phyloP scores from a whole-genome alignment of 2,329 filamentous ascomycete genomes.

The Beauveria brongniartii region DNA sequence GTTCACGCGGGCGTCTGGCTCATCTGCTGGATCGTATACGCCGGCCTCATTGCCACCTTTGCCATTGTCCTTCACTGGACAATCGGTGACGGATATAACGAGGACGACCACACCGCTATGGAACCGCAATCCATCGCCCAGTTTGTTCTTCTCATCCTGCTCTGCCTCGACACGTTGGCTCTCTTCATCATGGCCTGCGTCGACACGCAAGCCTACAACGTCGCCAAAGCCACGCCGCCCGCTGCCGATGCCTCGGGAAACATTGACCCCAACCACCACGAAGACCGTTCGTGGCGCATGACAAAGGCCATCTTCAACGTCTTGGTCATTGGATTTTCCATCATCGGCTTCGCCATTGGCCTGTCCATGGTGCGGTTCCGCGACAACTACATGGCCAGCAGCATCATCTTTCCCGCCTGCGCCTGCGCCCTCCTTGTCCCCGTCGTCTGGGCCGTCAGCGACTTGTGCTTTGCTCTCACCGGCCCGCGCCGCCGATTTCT shows the following conservation, averaged over 20 bases:
- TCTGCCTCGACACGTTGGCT: not conserved
- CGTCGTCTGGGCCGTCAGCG: conserved; percentile 30
- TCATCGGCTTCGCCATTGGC: conserved; percentile 21
- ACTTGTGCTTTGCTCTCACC: conserved; percentile 25
- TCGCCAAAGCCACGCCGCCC: not conserved
- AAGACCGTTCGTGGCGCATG: conserved; percentile 18
- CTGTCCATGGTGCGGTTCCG: conserved; percentile 16
- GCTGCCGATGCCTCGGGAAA: not conserved
- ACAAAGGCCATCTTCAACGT: conserved; percentile 25
- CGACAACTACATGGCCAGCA: not conserved
- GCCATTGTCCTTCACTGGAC: not conserved
- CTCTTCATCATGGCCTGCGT: conserved; percentile 1
- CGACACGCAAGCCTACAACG: conserved; percentile 1
- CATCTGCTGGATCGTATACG: conserved; percentile 5
- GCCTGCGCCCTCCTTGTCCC: conserved; percentile 16
- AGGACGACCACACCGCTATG: not conserved
- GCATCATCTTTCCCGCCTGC: conserved; percentile 1
- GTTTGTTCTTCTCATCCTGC: not conserved
- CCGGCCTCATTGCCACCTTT: not conserved
- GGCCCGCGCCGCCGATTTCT: conserved; percentile 24
- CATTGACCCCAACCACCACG: not conserved
- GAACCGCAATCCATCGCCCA: not conserved
- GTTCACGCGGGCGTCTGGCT: conserved; percentile 4
- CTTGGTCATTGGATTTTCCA: conserved; percentile 18
- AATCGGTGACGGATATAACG: too few species aligned